Evolutionary conservation across 495 filamentous ascomycete species (phyloP), one percentile per base, ranked within the genome.

Genomic region (Neurospora hispaniola): DNA sequence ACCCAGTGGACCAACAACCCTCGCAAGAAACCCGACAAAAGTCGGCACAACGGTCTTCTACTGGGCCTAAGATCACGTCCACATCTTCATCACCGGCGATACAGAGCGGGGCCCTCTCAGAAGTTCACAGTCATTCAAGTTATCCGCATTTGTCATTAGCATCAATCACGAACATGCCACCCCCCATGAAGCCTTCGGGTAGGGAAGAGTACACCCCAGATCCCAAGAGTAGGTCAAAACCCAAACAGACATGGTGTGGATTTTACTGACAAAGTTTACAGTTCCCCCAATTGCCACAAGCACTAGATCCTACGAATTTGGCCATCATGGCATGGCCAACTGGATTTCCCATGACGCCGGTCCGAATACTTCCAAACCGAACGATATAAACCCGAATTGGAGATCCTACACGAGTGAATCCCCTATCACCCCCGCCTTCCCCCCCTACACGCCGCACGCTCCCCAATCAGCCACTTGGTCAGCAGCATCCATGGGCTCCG

Each of bases 1-100:
- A 90, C 79, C 93, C 95, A 12, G 94, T 98, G 39, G 94, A 97
- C 72, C 93, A 95, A 81, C 90, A 92, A 76, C 90, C 90, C 27
- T 89, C 88, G 11, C 79, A 81, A 35, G 73, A 83, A 72, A 78
- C 77, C 43, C 75, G 78, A 69, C 79, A 81, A 42, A 84, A 83
- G 62, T 80, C 80, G 74, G 78, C 77, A 31, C 79, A 81, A 69
- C 78, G 81, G 69, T 77, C 81, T 12, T 81, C 82, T 1, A 76
- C 80, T 16, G 82, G 82, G 8, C 77, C 82, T 69, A 81, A 80
- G 75, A 76, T 81, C 71, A 75, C 80, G n/a, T 86, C 86, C 14
- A 80, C 82, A 42, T 84, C 86, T 43, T 84, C 85, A 14, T 86
- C 86, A 66, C 85, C 86, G 31, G 80, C 82, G n/a, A 82, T 85